These are phyloP conservation scores for Castanea mollissima DNA, from an alignment of 306 rosid genomes.

Conservation along the genomic window DNA sequence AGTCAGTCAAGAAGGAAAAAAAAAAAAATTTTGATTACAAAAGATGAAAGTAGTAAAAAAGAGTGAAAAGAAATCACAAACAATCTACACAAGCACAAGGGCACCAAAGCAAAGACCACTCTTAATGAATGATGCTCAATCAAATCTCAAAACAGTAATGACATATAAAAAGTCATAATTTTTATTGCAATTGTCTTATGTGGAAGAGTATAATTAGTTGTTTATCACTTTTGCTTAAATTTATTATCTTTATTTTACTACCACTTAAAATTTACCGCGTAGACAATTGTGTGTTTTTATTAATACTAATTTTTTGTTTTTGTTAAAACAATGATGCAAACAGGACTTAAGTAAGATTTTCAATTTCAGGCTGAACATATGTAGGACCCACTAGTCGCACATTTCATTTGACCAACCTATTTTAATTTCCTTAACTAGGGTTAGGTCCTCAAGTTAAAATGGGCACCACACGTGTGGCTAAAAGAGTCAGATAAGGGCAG, in stretches of 20 bases:
- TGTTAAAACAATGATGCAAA: conserved; percentile 29
- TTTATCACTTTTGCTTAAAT: rapidly evolving
- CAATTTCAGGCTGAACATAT: conserved; percentile 12
- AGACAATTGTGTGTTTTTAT: no score
- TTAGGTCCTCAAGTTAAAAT: conserved; percentile 40
- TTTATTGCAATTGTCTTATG: no score
- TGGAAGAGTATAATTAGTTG: rapidly evolving
- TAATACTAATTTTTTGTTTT: no score
- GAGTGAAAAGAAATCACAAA: neutral
- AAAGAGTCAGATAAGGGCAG: conserved; percentile 52
- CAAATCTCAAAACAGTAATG: neutral
- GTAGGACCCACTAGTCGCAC: conserved; percentile 36
- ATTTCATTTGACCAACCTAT: conserved; percentile 46
- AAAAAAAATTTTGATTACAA: neutral
- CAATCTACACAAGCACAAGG: neutral
- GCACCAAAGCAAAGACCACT: neutral
- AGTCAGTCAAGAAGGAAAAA: neutral
- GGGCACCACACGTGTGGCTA: conserved; percentile 45
- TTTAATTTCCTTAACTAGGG: conserved; percentile 32
- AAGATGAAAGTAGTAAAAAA: neutral
- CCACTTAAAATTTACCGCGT: no score
- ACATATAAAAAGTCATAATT: rapidly evolving
- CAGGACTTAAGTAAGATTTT: conserved; percentile 44
- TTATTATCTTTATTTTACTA: no score
- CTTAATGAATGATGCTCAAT: conserved; percentile 10